Base-by-base conservation (phyloP, 495 filamentous ascomycete genomes). In the Aspergillus biplanus region DNA sequence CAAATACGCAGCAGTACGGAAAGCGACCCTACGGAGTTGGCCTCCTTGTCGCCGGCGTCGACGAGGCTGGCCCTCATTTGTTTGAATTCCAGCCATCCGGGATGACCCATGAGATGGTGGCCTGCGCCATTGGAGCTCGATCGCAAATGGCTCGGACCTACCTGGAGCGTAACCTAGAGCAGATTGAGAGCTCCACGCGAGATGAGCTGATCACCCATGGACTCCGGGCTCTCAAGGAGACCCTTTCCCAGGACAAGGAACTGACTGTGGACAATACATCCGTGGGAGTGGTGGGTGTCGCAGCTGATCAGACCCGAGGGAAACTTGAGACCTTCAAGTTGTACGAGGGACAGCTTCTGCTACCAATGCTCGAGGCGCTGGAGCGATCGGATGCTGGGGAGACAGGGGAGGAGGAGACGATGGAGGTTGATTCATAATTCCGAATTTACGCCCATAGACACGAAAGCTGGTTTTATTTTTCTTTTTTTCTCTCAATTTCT, bases 81-180 rank as follows among this genome's bases (percentile, higher is more conserved):
- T 99, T 96, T 81, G 95, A 99, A 80, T 99, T 99, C 86, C 93
- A 97, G 78, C 95, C 95, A 7, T 90, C 86, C 47, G 95, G 95
- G 34, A 89, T 98, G 85, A 96, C 93, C 67, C 89, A 97, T 69
- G 96, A 98, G 85, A 97, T 98, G 91, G 70, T 89, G 31, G 95
- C 95, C 8, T 96, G 92, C 71, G 93, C 92, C 33, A 99, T 99
- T 73, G 95, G 95, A 31, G 95, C 95, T 47, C 86, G 95, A 66
- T 93, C 90, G 67, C 95, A 99, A 82, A 97, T 97, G 90, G 96
- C 95, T 5, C 84, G 95, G 63, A 99, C 95, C 56, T 99, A 98
- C 78, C 78, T 99, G 56, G 95, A 99, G 83, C 83, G 92, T 75
- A 89, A 96, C 77, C 80, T 97, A 50, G 93, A 95, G 49, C 78